Conservation (phyloP, 192 early-diverging fungal species). For the Backusella macrospora region DNA sequence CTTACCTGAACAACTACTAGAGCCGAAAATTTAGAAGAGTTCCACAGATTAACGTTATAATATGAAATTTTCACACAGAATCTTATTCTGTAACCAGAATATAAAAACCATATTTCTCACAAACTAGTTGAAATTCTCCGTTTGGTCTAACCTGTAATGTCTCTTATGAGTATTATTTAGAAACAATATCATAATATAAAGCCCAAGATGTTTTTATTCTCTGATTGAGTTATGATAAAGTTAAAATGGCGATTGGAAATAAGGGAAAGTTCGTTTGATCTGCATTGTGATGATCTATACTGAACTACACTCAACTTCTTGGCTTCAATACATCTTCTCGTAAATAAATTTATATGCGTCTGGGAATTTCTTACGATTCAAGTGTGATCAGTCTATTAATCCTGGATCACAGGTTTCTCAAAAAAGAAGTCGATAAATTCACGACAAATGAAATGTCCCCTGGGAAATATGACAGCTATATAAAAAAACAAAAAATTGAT, state of each 20-base stretch:
- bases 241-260: constrained; percentile 5
- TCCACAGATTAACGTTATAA: not conserved
- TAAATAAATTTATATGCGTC: not conserved
- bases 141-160: constrained; percentile 11
- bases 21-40: not conserved
- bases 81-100: not conserved
- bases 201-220: not conserved
- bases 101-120: not conserved
- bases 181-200: not conserved
- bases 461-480: constrained; percentile 9
- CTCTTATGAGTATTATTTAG: not conserved
- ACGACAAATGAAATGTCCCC: not conserved
- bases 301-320: not conserved
- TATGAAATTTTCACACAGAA: not conserved
- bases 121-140: not conserved
- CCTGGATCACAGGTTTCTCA: not conserved
- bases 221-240: constrained; percentile 6
- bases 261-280: not conserved
- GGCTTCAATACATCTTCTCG: not conserved
- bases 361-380: constrained; percentile 1
- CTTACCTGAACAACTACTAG: not conserved
- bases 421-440: constrained; percentile 5
- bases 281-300: not conserved
- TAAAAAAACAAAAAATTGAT: not conserved
- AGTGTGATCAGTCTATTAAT: not conserved